Evolutionary conservation across 129 eudicot genomes (phyloP).

Genomic region (Flaveria trinervia): DNA sequence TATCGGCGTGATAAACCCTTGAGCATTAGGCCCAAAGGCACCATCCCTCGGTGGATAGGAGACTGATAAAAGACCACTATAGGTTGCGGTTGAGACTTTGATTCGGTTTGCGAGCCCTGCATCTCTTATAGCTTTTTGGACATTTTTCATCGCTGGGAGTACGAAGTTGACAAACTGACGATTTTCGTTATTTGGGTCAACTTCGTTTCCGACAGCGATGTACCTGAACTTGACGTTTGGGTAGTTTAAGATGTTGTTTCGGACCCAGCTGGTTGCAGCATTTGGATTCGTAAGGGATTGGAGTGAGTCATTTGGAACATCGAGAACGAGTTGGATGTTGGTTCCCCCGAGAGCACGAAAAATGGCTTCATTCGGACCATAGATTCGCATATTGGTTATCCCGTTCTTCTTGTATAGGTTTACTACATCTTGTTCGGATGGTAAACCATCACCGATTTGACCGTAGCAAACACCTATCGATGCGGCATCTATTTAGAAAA

Average conservation of each 20-base stretch:
- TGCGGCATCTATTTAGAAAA: conserved; percentile 34
- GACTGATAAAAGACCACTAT: conserved; percentile 25
- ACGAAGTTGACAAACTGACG: conserved; percentile 23
- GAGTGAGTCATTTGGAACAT: conserved; percentile 36
- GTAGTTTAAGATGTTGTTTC: conserved; percentile 26
- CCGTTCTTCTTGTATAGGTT: conserved; percentile 26
- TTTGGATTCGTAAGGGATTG: conserved; percentile 18
- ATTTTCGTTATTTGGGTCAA: conserved; percentile 27
- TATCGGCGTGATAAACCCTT: conserved; percentile 22
- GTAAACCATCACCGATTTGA: conserved; percentile 31
- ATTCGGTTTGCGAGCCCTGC: conserved; percentile 11
- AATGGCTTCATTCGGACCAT: conserved; percentile 34
- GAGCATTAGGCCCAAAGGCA: conserved; percentile 15
- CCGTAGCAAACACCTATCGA: conserved; percentile 48
- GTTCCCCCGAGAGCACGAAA: conserved; percentile 42
- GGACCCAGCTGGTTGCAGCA: conserved; percentile 44
- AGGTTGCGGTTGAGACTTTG: conserved; percentile 40
- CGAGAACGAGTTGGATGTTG: conserved; percentile 40
- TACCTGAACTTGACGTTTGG: conserved; percentile 26
- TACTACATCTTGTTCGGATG: conserved; percentile 35
- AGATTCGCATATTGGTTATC: conserved; percentile 37
- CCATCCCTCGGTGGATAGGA: conserved; percentile 46
- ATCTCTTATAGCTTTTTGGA: conserved; percentile 23
- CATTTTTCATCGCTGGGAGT: conserved; percentile 41
- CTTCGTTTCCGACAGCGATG: conserved; percentile 46